Conservation (phyloP, 2,329 filamentous ascomycete genomes). For the Talaromyces funiculosus region DNA sequence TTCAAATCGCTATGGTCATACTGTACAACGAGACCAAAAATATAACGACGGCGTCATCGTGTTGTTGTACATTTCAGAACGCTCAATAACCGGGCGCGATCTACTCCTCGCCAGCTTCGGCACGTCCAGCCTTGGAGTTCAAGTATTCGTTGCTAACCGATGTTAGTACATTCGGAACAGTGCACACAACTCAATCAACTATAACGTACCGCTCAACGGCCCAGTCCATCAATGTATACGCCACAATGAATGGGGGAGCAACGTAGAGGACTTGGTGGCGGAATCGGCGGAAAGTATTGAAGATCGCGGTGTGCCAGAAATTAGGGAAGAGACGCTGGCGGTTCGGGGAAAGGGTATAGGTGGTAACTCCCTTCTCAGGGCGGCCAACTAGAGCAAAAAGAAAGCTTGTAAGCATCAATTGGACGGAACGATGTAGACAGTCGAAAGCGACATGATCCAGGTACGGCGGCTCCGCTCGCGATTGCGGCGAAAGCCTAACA, state of each 20-base stretch:
- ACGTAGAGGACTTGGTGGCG: conserved; percentile 84
- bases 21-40: conserved; percentile 9
- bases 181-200: no score
- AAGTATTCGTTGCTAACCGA: conserved; percentile 44
- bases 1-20: conserved; percentile 7
- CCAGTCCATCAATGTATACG: conserved; percentile 84
- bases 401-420: conserved; percentile 20
- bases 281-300: conserved; percentile 90
- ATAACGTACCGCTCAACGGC: conserved; percentile 70
- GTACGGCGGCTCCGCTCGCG: background rate
- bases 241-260: conserved; percentile 68
- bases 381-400: conserved; percentile 21
- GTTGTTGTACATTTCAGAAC: conserved; percentile 3
- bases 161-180: background rate
- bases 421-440: background rate
- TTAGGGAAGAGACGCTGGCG: conserved; percentile 83
- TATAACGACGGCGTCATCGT: background rate
- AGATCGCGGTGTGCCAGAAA: conserved; percentile 72
- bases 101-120: conserved; percentile 31
- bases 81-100: background rate
- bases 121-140: conserved; percentile 46
- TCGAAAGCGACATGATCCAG: background rate
- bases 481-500: background rate
- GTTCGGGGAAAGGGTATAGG: conserved; percentile 78
- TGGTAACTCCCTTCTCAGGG: conserved; percentile 56